phyloP scores from a whole-genome alignment of 2,329 filamentous ascomycete genomes.

The Diaporthe citriasiana region DNA sequence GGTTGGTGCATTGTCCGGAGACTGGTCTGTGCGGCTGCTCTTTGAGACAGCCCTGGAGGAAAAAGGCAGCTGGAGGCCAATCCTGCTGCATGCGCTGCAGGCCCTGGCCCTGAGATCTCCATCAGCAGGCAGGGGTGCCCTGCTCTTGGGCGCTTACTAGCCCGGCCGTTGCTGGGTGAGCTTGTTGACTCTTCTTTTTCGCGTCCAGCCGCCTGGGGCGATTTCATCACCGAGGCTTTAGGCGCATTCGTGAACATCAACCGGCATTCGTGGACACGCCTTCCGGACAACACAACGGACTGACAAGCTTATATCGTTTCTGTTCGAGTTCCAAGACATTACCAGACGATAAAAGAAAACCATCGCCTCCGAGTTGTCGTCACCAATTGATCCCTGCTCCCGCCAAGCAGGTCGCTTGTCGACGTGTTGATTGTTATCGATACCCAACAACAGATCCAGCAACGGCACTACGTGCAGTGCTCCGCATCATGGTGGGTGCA shows the following conservation, averaged over 20 bases:
- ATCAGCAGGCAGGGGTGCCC: conserved; percentile 29
- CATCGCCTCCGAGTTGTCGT: not conserved
- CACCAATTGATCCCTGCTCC: not conserved
- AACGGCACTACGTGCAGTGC: conserved; percentile 25
- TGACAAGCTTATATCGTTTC: not conserved
- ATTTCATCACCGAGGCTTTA: conserved; percentile 7
- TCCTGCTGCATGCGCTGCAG: conserved; percentile 31
- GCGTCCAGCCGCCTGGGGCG: conserved; percentile 11
- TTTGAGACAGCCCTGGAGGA: conserved; percentile 24
- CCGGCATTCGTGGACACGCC: too few relatives aligned
- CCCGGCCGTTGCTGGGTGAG: conserved; percentile 42
- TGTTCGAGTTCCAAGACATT: not conserved
- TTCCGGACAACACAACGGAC: not conserved
- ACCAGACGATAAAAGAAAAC: not conserved
- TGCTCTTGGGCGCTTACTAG: conserved; percentile 33
- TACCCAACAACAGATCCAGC: conserved; percentile 30
- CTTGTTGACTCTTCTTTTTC: conserved; percentile 37
- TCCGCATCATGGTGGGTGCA: conserved; percentile 42
- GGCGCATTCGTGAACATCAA: not conserved
- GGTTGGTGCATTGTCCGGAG: conserved; percentile 7
- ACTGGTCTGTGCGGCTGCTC: conserved; percentile 9
- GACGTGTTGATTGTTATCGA: conserved; percentile 30
- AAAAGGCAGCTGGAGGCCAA: conserved; percentile 20
- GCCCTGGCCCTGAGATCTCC: conserved; percentile 29
- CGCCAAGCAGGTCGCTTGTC: not conserved